Conservation (phyloP, 306 rosid species). For the Trifolium fragiferum region DNA sequence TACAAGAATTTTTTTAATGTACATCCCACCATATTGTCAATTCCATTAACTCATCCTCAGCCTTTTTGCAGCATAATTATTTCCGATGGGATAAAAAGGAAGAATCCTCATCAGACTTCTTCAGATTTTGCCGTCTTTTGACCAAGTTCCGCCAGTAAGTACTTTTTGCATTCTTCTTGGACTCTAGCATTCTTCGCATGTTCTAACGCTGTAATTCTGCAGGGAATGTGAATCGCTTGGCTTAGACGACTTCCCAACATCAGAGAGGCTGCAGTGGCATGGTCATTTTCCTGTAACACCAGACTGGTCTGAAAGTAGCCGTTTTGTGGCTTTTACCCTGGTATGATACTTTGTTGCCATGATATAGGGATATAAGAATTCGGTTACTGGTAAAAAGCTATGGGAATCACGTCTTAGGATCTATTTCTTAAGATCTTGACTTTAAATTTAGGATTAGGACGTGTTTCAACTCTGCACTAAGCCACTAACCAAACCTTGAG, state of each 20-base stretch:
- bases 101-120: constrained; percentile 73
- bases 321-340: constrained; percentile 88
- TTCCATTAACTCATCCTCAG: constrained; percentile 34
- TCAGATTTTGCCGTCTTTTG: constrained; percentile 84
- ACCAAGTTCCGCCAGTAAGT: constrained; percentile 78
- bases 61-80: constrained; percentile 75
- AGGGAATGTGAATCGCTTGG: constrained; percentile 94
- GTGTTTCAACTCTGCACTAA: constrained; percentile 5
- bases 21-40: constrained; percentile 26
- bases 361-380: constrained; percentile 10
- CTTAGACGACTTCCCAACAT: constrained; percentile 82
- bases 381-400: neutral
- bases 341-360: constrained; percentile 49
- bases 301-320: constrained; percentile 88
- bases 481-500: constrained; percentile 18
- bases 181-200: constrained; percentile 28
- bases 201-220: constrained; percentile 45
- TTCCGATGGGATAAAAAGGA: constrained; percentile 92
- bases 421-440: neutral
- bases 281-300: constrained; percentile 84
- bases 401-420: constrained; percentile 26
- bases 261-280: constrained; percentile 94
- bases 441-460: constrained; percentile 23
- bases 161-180: constrained; percentile 9
- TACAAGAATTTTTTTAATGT: constrained; percentile 25